Evolutionary conservation across 1,284 basidiomycete genomes (phyloP).

Genomic region (Heterobasidion parviporum): DNA sequence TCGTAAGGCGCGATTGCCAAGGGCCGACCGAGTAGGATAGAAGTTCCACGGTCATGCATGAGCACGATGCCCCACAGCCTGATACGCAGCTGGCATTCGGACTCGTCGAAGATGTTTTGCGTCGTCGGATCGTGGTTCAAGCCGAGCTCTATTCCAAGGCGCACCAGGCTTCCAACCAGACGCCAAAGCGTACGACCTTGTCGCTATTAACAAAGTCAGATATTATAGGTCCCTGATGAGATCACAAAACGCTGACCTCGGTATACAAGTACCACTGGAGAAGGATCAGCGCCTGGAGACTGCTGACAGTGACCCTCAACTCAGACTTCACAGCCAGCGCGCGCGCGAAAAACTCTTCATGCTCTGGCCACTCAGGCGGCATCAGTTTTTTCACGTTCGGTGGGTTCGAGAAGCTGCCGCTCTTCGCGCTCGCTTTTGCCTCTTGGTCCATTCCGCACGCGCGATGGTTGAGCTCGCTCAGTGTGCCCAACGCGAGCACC

Average conservation of each 20-base stretch:
- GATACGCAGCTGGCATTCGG: constrained; percentile 68
- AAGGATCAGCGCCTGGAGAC: constrained; percentile 71
- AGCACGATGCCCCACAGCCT: constrained; percentile 76
- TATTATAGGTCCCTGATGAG: not conserved
- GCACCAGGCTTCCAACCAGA: constrained; percentile 72
- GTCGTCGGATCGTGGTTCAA: constrained; percentile 73
- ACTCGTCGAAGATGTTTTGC: constrained; percentile 59
- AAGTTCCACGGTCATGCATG: constrained; percentile 77
- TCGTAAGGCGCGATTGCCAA: constrained; percentile 71
- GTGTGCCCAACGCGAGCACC: constrained; percentile 68
- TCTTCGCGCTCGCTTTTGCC: constrained; percentile 16
- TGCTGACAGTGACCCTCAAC: constrained; percentile 68
- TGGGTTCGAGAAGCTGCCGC: constrained; percentile 13
- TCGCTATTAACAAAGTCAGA: constrained; percentile 36
- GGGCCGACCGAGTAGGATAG: constrained; percentile 75
- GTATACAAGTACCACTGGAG: constrained; percentile 83
- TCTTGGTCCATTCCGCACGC: constrained; percentile 38
- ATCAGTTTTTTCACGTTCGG: constrained; percentile 44
- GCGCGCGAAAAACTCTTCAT: constrained; percentile 74
- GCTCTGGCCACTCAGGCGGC: constrained; percentile 66
- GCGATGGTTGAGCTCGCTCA: constrained; percentile 70
- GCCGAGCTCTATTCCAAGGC: constrained; percentile 71
- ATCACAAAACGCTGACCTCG: constrained; percentile 42
- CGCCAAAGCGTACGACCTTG: constrained; percentile 80
- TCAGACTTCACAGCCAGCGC: constrained; percentile 72